Evolutionary conservation across 1,139 yeast species (phyloP).

Genomic region (Suhomyces yuchorum): DNA sequence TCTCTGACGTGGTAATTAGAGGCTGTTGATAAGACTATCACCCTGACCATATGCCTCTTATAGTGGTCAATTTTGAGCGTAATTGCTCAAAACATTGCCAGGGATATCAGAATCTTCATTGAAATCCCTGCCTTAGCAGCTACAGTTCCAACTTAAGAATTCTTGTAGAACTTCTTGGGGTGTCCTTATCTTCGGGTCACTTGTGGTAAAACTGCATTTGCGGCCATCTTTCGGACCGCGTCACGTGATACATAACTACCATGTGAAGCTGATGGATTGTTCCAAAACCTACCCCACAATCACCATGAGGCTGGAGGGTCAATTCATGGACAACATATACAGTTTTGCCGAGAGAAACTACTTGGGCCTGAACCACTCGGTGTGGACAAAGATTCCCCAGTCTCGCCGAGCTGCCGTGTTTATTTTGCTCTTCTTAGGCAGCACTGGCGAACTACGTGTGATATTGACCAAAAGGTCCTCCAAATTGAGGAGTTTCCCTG

Average conservation of each 20-base stretch:
- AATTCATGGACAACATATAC: conserved; percentile 25
- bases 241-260: background rate
- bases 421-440: conserved; percentile 68
- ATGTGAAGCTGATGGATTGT: background rate
- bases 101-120: too few relatives aligned
- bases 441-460: conserved; percentile 72
- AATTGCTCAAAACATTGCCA: too few relatives aligned
- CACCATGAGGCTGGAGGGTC: conserved; percentile 21
- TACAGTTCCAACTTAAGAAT: too few relatives aligned
- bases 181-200: too few relatives aligned
- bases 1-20: too few relatives aligned
- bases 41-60: too few relatives aligned
- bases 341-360: conserved; percentile 28
- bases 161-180: too few relatives aligned
- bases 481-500: conserved; percentile 70
- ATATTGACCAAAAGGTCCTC: conserved; percentile 77
- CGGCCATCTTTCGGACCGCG: too few relatives aligned
- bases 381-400: conserved; percentile 62
- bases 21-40: too few relatives aligned
- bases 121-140: too few relatives aligned
- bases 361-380: conserved; percentile 35
- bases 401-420: conserved; percentile 77
- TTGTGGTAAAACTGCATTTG: too few relatives aligned
- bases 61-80: too few relatives aligned
- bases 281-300: conserved; percentile 1